These are phyloP conservation scores for Lanmaoa pseudosensibilis DNA, from an alignment of 768 basidiomycete genomes.

Conservation along the genomic window DNA sequence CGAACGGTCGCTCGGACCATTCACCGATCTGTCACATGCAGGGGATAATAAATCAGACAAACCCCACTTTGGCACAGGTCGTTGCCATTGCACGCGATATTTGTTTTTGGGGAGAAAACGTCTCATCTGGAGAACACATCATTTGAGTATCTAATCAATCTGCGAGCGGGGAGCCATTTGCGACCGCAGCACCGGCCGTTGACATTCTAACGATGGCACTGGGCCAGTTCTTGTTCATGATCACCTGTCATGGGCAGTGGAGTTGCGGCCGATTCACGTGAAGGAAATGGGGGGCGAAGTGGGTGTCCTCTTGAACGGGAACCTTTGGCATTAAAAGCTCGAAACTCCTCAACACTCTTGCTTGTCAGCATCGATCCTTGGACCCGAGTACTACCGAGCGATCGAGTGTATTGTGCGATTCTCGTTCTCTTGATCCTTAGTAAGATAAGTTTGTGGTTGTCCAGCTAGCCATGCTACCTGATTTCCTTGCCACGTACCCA, in stretches of 20 bases:
- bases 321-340: background rate
- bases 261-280: background rate
- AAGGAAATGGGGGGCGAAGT: background rate
- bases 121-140: background rate
- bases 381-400: no score
- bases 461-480: background rate
- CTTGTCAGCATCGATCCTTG: background rate
- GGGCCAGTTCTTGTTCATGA: background rate
- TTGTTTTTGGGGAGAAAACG: background rate
- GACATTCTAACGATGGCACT: background rate
- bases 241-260: background rate
- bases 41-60: background rate
- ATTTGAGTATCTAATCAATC: background rate
- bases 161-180: background rate
- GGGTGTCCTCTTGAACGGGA: background rate
- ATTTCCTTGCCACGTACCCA: background rate
- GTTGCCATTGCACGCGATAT: background rate
- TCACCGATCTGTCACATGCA: constrained; percentile 1
- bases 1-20: background rate
- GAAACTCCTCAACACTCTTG: background rate
- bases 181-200: background rate
- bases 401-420: background rate
- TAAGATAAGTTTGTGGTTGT: background rate
- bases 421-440: no score
- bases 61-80: background rate